Base-by-base conservation (phyloP, 106 monocot species). In the Cymbidium sinense region DNA sequence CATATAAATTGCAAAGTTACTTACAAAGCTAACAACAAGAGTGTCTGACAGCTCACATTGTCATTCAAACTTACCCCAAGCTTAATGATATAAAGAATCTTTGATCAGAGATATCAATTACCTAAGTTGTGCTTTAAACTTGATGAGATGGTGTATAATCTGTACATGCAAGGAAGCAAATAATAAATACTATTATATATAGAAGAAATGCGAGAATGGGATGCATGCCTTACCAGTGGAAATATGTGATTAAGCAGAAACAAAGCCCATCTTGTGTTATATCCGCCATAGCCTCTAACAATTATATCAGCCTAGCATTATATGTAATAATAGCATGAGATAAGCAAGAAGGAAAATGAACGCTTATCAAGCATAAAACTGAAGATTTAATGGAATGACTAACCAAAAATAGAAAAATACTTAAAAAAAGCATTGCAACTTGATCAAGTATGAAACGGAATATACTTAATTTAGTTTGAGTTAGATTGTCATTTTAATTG, bases 251-350 rank as follows among this genome's bases (percentile, higher is more conserved):
- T 43, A 29, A 99, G 90, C 80, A 99, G 83, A 77, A 92, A 84
- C 73, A 92, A 72, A 51, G 94, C 94, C 98, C 91, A 92, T 50
- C 82, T 94, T 41, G 98, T 92, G 87, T 88, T 99, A 77, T 99
- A 99, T 74, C 98, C 98, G 75, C 94, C 98, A 78, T 92, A 99
- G 11, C 98, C 98, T 85, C 98, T 90, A 33, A 87, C 86, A 76
- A 95, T 36, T 78, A 99, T 54, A 84, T 99, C 98, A 70, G 94
- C 94, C 98, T 99, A 86, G 64, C 65, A 74, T 43, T 44, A 20
- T 4, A 17, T 4, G 34, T 71, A 7, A 37, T 71, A 71, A 71
- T n/a, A 74, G 12, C 74, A 74, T 0, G 30, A 71, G 20, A 80
- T 15, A 27, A 81, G 27, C 30, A 23, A 81, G 27, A 67, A 61